Base-by-base conservation (phyloP, 352 stramenopile species). In the Phytophthora parvispora region DNA sequence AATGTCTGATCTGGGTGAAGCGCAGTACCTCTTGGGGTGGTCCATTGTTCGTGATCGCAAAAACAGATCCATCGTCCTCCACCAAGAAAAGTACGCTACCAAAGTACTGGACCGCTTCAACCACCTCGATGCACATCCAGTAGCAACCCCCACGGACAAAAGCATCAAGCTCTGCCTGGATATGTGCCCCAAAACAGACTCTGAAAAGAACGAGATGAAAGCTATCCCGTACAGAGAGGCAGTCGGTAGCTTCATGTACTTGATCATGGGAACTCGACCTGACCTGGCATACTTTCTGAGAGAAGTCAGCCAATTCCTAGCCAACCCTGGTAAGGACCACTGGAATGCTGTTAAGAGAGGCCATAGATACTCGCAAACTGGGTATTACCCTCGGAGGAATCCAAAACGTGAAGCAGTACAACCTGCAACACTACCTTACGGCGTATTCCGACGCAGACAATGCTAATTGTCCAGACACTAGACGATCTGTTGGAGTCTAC, bases 51-150 rank as follows among this genome's bases (percentile, higher is more conserved):
- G 64, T 12, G 47, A 72, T 34, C 49, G 64, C 1, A 61, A 29
- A 29, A 60, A 45, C n/a, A 20, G 51, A 40, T 50, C 58, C 9
- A 60, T 73, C 12, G 60, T 64, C 32, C 28, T 67, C 13, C 57
- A 64, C 28, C 65, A 73, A 56, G 38, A 60, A 18, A 64, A 67
- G 13, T 73, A 67, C 47, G 58, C 57, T 45, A 53, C 52, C n/a
- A 67, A 52, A 55, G 65, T 67, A 1, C 52, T 73, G 36, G 65
- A 73, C 25, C 52, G 53, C 15, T 73, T 73, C 47, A 54, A 25
- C 10, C 34, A 67, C 32, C 59, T 68, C 15, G 22, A 31, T 4
- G 42, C 65, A 38, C 22, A 65, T 24, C 43, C 57, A 18, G 49
- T 72, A 2, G 45, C 25, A 16, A 72, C 50, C 24, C 49, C 64